Percentiles rank a stretch among this genome's conserved stretches.
Evolutionary conservation across 2,329 filamentous ascomycete species (phyloP).

Genomic region (Hypoxylon sp.): DNA sequence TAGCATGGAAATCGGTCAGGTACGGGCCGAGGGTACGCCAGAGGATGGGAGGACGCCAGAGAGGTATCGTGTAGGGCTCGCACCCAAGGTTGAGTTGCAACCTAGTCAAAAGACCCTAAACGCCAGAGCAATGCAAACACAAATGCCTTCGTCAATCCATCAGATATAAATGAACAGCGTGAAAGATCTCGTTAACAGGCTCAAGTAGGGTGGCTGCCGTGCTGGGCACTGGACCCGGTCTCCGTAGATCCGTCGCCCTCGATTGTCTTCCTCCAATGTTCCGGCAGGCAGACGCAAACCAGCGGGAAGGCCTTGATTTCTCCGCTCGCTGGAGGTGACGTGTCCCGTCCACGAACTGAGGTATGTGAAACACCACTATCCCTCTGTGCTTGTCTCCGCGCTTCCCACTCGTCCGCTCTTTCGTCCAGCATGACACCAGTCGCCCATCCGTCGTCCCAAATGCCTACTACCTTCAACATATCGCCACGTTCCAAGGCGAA

Average conservation of each 20-base stretch:
- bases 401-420: constrained; percentile 90
- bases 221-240: constrained; percentile 64
- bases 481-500: constrained; percentile 94
- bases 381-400: constrained; percentile 80
- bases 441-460: constrained; percentile 99
- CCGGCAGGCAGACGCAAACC: constrained; percentile 94
- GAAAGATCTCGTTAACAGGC: constrained; percentile 38
- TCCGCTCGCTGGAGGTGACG: constrained; percentile 76
- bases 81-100: constrained; percentile 27
- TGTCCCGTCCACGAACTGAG: constrained; percentile 70
- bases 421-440: constrained; percentile 89
- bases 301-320: constrained; percentile 99
- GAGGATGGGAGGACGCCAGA: constrained; percentile 19
- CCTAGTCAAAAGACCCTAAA: constrained; percentile 51
- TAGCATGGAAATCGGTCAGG: constrained; percentile 20
- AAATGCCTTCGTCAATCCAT: constrained; percentile 45
- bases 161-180: constrained; percentile 42
- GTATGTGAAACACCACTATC: constrained; percentile 95
- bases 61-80: constrained; percentile 33
- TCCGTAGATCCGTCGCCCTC: constrained; percentile 86
- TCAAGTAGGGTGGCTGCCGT: constrained; percentile 49
- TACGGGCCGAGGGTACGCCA: constrained; percentile 25
- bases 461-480: constrained; percentile 97
- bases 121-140: constrained; percentile 58
- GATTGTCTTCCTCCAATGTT: constrained; percentile 97